Percentiles rank a stretch among this genome's conserved stretches.
Evolutionary conservation across 805 yeast species (phyloP).

Genomic region (Clavispora santaluciae): DNA sequence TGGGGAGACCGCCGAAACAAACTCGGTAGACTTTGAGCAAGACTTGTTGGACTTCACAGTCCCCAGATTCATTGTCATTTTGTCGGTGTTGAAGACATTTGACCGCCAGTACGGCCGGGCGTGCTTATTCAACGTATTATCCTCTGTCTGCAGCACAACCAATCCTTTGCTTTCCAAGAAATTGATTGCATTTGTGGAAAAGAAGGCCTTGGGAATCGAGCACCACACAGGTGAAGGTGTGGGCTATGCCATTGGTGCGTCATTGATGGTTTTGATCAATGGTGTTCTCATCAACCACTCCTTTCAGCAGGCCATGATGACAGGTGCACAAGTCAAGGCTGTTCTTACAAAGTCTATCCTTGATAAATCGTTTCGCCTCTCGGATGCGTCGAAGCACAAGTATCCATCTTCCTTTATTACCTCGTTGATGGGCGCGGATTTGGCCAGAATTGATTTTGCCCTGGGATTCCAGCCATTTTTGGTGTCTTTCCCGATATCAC

Average conservation of each 20-base stretch:
- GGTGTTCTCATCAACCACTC: conserved; percentile 51
- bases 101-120: conserved; percentile 24
- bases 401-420: conserved; percentile 71
- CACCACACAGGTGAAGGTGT: conserved; percentile 29
- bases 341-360: conserved; percentile 66
- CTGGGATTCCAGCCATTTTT: conserved; percentile 63
- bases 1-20: conserved; percentile 15
- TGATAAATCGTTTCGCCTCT: conserved; percentile 60
- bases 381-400: conserved; percentile 51
- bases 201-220: conserved; percentile 21
- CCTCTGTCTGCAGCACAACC: conserved; percentile 23
- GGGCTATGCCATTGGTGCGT: conserved; percentile 38
- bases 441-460: conserved; percentile 75
- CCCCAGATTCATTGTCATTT: conserved; percentile 20
- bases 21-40: conserved; percentile 3
- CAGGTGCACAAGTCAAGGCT: conserved; percentile 70
- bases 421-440: conserved; percentile 74
- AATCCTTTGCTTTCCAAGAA: conserved; percentile 35
- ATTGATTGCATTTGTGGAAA: conserved; percentile 33
- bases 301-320: conserved; percentile 54
- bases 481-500: conserved; percentile 58
- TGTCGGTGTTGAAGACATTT: conserved; percentile 26
- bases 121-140: conserved; percentile 19
- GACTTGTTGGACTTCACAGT: conserved; percentile 30
- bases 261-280: conserved; percentile 22